Conservation (phyloP, 345 rosid species). For the Aegle marmelos region DNA sequence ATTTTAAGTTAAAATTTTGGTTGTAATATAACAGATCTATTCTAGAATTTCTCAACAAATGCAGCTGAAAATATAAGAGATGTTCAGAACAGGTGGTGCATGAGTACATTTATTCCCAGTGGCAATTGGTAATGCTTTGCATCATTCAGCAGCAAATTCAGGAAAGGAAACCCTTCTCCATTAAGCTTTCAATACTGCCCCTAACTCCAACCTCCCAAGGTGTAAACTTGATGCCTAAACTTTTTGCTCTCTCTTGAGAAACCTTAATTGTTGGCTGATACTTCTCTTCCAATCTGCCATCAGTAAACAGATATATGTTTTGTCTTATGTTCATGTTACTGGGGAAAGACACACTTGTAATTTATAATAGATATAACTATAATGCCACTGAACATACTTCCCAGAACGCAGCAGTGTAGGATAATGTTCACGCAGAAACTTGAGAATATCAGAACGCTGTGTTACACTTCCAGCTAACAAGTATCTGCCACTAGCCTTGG, state of each 20-base stretch:
- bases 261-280: slow-evolving; percentile 30
- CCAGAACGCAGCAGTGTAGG: not conserved
- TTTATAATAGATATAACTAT: too few species aligned
- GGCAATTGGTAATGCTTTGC: not conserved
- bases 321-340: too few species aligned
- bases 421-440: slow-evolving; percentile 27
- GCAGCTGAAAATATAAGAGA: too few species aligned
- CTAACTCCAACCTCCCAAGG: slow-evolving; percentile 51
- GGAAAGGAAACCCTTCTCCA: slow-evolving; percentile 39
- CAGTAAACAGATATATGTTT: not conserved
- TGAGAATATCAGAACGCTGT: slow-evolving; percentile 7
- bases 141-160: not conserved
- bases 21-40: too few species aligned
- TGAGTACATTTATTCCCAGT: not conserved
- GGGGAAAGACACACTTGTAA: not conserved
- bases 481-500: slow-evolving; percentile 46
- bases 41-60: too few species aligned
- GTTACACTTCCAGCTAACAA: slow-evolving; percentile 25
- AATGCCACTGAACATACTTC: not conserved
- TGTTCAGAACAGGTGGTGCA: not conserved
- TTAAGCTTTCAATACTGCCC: slow-evolving; percentile 62
- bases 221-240: slow-evolving; percentile 49
- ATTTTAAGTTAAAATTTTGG: too few species aligned
- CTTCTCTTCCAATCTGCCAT: slow-evolving; percentile 38
- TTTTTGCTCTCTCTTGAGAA: slow-evolving; percentile 42